Evolutionary conservation across 2,329 filamentous ascomycete species (phyloP).

Genomic region (Pyrenochaeta sp.): DNA sequence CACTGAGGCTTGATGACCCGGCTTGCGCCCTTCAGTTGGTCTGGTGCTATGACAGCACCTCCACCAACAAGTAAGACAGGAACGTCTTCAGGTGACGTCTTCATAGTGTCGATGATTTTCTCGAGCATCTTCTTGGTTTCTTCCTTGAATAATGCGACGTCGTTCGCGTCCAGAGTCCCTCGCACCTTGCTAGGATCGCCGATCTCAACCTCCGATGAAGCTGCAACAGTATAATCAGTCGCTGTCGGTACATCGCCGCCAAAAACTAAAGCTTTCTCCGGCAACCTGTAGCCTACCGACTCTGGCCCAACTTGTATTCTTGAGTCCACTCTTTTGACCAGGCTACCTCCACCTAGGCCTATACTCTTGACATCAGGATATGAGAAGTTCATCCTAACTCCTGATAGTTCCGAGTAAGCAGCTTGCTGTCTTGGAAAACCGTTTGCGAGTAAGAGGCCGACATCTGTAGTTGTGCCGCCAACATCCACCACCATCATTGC

Average conservation of each 20-base stretch:
- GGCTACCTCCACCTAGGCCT: conserved; percentile 66
- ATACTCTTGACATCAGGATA: conserved; percentile 66
- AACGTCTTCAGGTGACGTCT: conserved; percentile 66
- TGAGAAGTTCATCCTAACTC: conserved; percentile 67
- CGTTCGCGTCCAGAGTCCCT: conserved; percentile 39
- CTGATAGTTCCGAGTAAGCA: conserved; percentile 68
- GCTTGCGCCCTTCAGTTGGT: conserved; percentile 63
- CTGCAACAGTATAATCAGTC: conserved; percentile 62
- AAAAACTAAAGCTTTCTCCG: conserved; percentile 63
- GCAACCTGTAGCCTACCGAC: conserved; percentile 66
- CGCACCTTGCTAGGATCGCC: conserved; percentile 53
- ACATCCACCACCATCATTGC: conserved; percentile 70
- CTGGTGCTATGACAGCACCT: conserved; percentile 66
- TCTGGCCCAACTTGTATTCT: conserved; percentile 64
- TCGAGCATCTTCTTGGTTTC: conserved; percentile 62
- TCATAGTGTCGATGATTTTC: conserved; percentile 66
- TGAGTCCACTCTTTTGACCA: conserved; percentile 54
- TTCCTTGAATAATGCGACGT: conserved; percentile 50
- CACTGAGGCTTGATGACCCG: conserved; percentile 64
- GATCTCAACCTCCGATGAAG: conserved; percentile 47
- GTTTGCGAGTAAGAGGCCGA: conserved; percentile 66
- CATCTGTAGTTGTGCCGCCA: conserved; percentile 71
- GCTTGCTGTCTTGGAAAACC: conserved; percentile 70
- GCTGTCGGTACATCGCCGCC: conserved; percentile 65
- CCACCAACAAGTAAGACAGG: conserved; percentile 70